A percentile compares a stretch with the other conserved stretches of the same genome.
Conservation (phyloP, 805 yeast genomes). For the Wickerhamiella alocasiicola region DNA sequence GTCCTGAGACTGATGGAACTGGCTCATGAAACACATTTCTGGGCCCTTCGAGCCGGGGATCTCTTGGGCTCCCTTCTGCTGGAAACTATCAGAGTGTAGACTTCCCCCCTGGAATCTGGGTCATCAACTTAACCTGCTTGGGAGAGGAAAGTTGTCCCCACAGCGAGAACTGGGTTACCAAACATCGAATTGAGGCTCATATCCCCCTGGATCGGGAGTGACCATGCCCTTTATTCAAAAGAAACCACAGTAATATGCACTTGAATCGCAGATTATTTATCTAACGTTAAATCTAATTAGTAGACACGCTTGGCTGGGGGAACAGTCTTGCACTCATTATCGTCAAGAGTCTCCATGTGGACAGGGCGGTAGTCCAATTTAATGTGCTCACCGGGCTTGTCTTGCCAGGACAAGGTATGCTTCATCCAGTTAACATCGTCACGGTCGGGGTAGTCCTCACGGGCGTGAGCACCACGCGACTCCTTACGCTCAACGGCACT, state of each 20-base stretch:
- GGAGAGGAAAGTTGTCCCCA: no score
- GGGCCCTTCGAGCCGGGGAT: no score
- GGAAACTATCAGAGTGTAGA: no score
- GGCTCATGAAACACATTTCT: no score
- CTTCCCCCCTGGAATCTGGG: no score
- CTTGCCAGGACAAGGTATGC: conserved; percentile 91
- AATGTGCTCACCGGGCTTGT: conserved; percentile 54
- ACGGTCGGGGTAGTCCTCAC: conserved; percentile 94
- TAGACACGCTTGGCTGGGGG: conserved; percentile 97
- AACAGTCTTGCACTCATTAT: conserved; percentile 82
- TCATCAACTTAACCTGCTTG: no score
- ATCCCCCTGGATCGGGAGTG: no score
- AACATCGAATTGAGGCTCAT: no score
- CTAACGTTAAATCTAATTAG: conserved; percentile 29
- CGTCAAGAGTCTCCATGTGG: conserved; percentile 73
- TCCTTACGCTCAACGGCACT: conserved; percentile 93
- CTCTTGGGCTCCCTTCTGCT: no score
- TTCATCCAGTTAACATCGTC: conserved; percentile 97
- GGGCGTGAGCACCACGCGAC: conserved; percentile 98
- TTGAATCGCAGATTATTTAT: neutral
- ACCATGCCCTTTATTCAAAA: neutral
- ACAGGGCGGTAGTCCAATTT: conserved; percentile 77
- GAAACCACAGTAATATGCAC: neutral
- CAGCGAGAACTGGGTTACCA: no score
- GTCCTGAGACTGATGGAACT: no score